These are phyloP conservation scores for Pyricularia sp. DNA, from an alignment of 2,329 filamentous ascomycete genomes.

Conservation along the genomic window DNA sequence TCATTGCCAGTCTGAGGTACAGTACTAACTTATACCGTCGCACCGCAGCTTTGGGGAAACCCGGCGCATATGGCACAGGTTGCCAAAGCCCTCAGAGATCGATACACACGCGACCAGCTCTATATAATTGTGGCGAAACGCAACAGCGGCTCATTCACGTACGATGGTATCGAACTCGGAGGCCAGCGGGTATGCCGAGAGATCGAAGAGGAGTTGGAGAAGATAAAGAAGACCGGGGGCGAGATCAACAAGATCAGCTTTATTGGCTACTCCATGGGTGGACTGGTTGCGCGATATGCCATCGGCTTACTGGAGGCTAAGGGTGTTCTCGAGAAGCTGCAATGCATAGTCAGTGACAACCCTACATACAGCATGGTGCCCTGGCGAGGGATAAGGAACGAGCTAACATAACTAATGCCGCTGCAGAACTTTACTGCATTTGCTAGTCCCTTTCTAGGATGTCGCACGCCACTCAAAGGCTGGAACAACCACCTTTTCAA, in stretches of 20 bases:
- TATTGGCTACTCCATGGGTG: constrained; percentile 81
- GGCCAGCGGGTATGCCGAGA: constrained; percentile 55
- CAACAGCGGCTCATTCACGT: constrained; percentile 61
- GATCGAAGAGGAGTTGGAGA: constrained; percentile 50
- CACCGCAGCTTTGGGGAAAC: constrained; percentile 60
- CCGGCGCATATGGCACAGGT: constrained; percentile 59
- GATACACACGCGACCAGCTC: constrained; percentile 48
- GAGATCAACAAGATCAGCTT: constrained; percentile 73
- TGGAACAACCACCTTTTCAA: constrained; percentile 63
- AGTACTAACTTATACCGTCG: not conserved
- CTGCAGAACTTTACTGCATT: constrained; percentile 81
- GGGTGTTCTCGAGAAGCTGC: constrained; percentile 63
- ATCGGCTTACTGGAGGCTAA: constrained; percentile 72
- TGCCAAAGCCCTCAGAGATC: constrained; percentile 48
- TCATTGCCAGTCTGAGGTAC: not conserved
- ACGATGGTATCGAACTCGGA: constrained; percentile 55
- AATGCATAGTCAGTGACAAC: constrained; percentile 50
- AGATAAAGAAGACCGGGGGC: constrained; percentile 47
- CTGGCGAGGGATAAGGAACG: not conserved
- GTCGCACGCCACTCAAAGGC: constrained; percentile 54
- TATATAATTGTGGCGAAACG: constrained; percentile 60
- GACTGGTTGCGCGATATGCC: constrained; percentile 74
- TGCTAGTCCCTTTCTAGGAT: constrained; percentile 72
- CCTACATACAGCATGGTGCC: not conserved
- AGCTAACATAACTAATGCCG: not conserved